A percentile compares a stretch with the other conserved stretches of the same genome.
Conservation (phyloP, 2,329 filamentous ascomycete genomes). For the Penicillium frequentans region DNA sequence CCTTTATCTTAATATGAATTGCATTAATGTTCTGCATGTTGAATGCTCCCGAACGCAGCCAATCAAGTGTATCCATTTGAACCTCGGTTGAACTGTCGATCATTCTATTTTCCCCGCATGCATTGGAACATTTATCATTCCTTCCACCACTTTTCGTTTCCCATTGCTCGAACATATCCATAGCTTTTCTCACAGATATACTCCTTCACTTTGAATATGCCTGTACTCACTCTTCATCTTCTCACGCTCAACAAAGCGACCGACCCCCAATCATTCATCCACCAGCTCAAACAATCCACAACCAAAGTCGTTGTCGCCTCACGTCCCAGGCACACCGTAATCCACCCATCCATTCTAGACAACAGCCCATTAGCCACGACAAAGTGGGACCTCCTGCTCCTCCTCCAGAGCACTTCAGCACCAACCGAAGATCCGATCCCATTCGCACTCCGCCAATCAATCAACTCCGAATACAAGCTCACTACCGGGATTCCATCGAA, state of each 20-base stretch:
- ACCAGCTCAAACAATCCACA: constrained; percentile 24
- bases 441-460: constrained; percentile 10
- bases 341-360: constrained; percentile 36
- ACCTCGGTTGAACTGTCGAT: constrained; percentile 6
- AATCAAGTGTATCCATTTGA: neutral
- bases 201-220: constrained; percentile 28
- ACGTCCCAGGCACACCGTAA: constrained; percentile 37
- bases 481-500: constrained; percentile 38
- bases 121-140: neutral
- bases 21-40: constrained; percentile 5
- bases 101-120: neutral
- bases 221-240: constrained; percentile 28
- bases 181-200: neutral
- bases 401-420: constrained; percentile 19
- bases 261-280: constrained; percentile 27
- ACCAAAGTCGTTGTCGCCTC: constrained; percentile 35
- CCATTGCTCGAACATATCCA: neutral
- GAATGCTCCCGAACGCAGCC: neutral
- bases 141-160: neutral
- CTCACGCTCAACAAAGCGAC: constrained; percentile 35
- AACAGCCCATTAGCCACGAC: constrained; percentile 24
- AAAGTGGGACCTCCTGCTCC: constrained; percentile 39
- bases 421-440: constrained; percentile 21
- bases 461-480: constrained; percentile 33
- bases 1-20: constrained; percentile 12